Evolutionary conservation across 345 rosid species (phyloP), one percentile per base, ranked within the genome.

Genomic region (Alliaria petiolata): DNA sequence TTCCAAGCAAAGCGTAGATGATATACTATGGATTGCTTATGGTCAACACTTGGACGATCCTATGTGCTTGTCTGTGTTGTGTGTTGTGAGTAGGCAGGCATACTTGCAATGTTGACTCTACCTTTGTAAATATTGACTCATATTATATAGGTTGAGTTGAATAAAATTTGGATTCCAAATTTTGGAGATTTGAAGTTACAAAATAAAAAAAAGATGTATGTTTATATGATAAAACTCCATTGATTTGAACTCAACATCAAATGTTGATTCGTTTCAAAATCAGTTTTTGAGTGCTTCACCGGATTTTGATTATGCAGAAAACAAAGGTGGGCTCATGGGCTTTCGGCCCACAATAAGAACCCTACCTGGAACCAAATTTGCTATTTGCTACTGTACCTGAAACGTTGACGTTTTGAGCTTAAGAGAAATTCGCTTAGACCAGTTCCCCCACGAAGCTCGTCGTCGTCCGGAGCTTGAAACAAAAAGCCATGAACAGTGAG

Each of bases 1-100:
- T 77, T 83, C 74, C 97, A 93, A 80, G 84, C 84, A 31, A 90
- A 93, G 69, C 89, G 70, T 16, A 78, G 93, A 65, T 87, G 31
- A 70, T 36, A 16, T n/a, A 30, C 25, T 22, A 22, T 22, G n/a
- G n/a, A n/a, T n/a, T n/a, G n/a, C 25, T 45, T 44, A 26, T 55
- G 49, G 58, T n/a, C 8, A 55, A 26, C 10, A 47, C 11, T 46
- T 14, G 5, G 26, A 22, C 25, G 2, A 20, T 36, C 28, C 49
- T 22, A 1, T 62, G 30, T 5, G 0, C 53, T 19, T 45, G 57
- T 7, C 64, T 26, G 40, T 56, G 36, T 64, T 44, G 64, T 53
- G 8, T 36, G n/a, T n/a, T n/a, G n/a, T n/a, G n/a, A 40, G 65
- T 53, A 22, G n/a, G n/a, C n/a, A 22, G 36, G 63, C 28, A 71